Conservation (phyloP, 2,329 filamentous ascomycete genomes). For the Cryphonectria nitschkei region DNA sequence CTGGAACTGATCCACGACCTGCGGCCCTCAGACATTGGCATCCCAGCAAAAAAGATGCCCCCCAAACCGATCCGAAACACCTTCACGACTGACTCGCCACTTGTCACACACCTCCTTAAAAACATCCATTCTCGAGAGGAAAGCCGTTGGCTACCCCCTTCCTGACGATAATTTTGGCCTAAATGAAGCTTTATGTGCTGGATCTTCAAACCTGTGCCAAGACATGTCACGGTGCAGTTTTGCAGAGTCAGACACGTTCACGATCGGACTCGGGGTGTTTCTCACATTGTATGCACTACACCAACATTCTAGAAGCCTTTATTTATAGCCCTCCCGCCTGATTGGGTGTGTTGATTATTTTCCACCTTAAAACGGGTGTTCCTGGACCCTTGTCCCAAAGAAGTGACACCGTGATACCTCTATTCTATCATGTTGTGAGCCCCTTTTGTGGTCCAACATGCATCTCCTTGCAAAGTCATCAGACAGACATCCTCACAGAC, state of each 20-base stretch:
- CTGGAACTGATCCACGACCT: slow-evolving; percentile 12
- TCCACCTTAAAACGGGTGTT: neutral
- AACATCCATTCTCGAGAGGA: neutral
- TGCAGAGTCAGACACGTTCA: neutral
- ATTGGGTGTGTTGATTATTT: neutral
- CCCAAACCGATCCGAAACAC: slow-evolving; percentile 25
- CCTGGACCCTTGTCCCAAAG: neutral
- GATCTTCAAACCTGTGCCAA: neutral
- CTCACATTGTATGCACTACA: neutral
- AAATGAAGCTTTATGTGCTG: neutral
- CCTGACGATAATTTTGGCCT: neutral
- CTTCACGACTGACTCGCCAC: slow-evolving; percentile 11
- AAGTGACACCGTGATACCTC: neutral
- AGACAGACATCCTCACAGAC: neutral
- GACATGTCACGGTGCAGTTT: neutral
- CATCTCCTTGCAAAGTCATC: neutral
- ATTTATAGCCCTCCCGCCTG: neutral
- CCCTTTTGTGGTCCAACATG: neutral
- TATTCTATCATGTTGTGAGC: neutral
- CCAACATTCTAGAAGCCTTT: neutral
- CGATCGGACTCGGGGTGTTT: neutral
- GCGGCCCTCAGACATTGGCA: neutral
- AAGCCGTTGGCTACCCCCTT: too few relatives aligned
- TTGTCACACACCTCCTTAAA: neutral
- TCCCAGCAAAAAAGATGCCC: neutral